These are phyloP conservation scores for Colletotrichum chrysophilum DNA, from an alignment of 2,329 filamentous ascomycete genomes.

Conservation along the genomic window DNA sequence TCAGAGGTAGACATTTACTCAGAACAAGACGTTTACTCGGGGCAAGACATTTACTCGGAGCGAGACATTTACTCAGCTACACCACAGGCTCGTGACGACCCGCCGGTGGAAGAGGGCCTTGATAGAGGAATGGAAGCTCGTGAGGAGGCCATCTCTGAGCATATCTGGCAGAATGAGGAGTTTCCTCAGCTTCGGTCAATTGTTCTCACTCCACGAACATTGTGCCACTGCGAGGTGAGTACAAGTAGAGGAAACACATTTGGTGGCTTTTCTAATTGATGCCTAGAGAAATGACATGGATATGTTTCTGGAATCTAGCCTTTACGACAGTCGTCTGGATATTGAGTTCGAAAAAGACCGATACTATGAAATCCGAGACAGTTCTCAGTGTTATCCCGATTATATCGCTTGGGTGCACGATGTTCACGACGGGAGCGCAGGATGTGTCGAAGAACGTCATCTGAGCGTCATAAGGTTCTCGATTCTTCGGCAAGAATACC, in stretches of 20 bases:
- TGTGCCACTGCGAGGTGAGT: neutral
- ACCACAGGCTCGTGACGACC: neutral
- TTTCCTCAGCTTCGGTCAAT: neutral
- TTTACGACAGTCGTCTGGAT: neutral
- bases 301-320: neutral
- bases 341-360: neutral
- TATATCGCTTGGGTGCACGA: neutral
- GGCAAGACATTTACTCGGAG: too few species aligned
- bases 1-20: neutral
- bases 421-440: neutral
- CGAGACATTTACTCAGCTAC: neutral
- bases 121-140: neutral
- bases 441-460: neutral
- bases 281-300: neutral
- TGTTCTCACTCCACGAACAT: neutral
- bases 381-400: neutral
- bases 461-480: neutral
- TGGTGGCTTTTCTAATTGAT: neutral
- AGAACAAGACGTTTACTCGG: too few species aligned
- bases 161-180: neutral
- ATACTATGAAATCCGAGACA: neutral
- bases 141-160: neutral
- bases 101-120: neutral
- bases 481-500: neutral
- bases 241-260: neutral